Percentiles rank a stretch among this genome's conserved stretches.
Evolutionary conservation across 495 filamentous ascomycete genomes (phyloP).

Genomic region (Penicillium ucsense): DNA sequence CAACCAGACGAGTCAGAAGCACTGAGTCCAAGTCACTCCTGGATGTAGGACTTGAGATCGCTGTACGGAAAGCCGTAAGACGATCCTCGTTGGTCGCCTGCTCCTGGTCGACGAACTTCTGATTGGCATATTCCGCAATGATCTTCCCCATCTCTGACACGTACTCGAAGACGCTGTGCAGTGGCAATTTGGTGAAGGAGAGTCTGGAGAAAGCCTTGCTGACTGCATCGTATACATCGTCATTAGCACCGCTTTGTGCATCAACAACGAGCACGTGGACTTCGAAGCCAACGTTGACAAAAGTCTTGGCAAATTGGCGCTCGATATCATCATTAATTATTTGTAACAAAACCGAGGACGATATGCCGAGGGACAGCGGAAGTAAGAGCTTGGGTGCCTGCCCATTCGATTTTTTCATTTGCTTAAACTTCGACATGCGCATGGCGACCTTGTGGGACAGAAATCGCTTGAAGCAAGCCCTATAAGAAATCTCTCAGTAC

Average conservation of each 20-base stretch:
- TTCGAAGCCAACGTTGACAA: constrained; percentile 50
- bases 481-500: constrained; percentile 19
- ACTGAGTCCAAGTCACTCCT: constrained; percentile 60
- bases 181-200: constrained; percentile 40
- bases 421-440: constrained; percentile 60
- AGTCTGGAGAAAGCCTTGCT: constrained; percentile 50
- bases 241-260: constrained; percentile 16
- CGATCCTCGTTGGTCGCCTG: constrained; percentile 27
- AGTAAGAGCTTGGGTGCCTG: constrained; percentile 51
- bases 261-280: constrained; percentile 61
- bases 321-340: constrained; percentile 61
- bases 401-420: constrained; percentile 17
- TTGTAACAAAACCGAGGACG: constrained; percentile 68
- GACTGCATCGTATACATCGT: constrained; percentile 25
- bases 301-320: constrained; percentile 44
- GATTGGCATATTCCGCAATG: constrained; percentile 18
- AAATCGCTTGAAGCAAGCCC: constrained; percentile 69
- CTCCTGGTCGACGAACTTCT: constrained; percentile 19
- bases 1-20: constrained; percentile 59
- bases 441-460: constrained; percentile 66
- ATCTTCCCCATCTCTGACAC: constrained; percentile 23
- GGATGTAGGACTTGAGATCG: constrained; percentile 62
- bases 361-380: constrained; percentile 74
- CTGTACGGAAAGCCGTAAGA: constrained; percentile 44
- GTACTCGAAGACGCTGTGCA: constrained; percentile 48